Evolutionary conservation across 306 rosid genomes (phyloP).

Genomic region (Styphnolobium japonicum): DNA sequence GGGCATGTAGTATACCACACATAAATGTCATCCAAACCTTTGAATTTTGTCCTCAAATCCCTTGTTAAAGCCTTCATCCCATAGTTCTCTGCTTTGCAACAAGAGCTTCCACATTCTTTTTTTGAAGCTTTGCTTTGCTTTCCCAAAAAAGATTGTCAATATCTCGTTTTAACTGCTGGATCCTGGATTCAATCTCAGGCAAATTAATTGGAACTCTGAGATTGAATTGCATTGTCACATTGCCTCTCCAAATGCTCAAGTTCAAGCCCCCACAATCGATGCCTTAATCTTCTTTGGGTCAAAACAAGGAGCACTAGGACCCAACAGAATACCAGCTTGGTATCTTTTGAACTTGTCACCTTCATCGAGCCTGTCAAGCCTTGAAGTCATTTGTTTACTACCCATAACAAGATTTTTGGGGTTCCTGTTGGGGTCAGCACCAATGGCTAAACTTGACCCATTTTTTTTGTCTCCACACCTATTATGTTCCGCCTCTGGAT

Average conservation of each 20-base stretch:
- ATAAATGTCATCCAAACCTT: constrained; percentile 74
- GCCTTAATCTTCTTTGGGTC: constrained; percentile 55
- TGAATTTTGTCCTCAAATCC: constrained; percentile 66
- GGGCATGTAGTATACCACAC: constrained; percentile 94
- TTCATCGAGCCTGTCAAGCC: constrained; percentile 70
- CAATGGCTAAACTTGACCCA: too few species aligned
- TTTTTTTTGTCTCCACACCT: too few species aligned
- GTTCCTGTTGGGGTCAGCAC: constrained; percentile 51
- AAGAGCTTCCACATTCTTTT: constrained; percentile 21
- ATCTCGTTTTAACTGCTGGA: constrained; percentile 47
- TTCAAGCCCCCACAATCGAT: constrained; percentile 58
- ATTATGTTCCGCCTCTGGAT: too few species aligned
- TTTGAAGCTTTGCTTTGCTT: not conserved
- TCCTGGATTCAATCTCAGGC: constrained; percentile 34
- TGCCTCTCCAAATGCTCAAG: constrained; percentile 53
- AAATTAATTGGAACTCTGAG: constrained; percentile 35
- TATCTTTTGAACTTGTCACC: constrained; percentile 66
- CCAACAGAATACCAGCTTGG: constrained; percentile 49
- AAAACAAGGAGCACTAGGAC: constrained; percentile 54
- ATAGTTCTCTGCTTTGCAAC: constrained; percentile 10
- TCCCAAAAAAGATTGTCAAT: constrained; percentile 53
- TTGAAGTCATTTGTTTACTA: constrained; percentile 73
- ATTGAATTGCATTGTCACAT: constrained; percentile 30
- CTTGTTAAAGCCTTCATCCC: constrained; percentile 78
- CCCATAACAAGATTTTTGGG: constrained; percentile 61